Percentiles rank a stretch among this genome's conserved stretches.
Conservation (phyloP, 768 basidiomycete species). For the Clitopilus hobsonii region DNA sequence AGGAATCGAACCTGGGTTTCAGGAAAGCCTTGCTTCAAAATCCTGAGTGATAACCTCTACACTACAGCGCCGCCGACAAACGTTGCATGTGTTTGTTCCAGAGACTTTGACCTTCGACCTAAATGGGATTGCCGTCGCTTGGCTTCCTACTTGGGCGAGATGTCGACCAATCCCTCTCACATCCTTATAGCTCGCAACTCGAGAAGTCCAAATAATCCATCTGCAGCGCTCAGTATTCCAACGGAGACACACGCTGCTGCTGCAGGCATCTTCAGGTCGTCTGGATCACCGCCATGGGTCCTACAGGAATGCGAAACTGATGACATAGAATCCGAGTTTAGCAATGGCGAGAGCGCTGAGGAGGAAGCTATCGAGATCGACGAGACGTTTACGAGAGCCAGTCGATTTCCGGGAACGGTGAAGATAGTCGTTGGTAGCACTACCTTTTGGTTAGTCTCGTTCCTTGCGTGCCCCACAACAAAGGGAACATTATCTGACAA, state of each 20-base stretch:
- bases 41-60: conserved; percentile 26
- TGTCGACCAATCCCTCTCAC: conserved; percentile 78
- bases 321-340: conserved; percentile 65
- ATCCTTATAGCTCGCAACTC: conserved; percentile 88
- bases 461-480: neutral
- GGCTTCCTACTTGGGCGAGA: conserved; percentile 15
- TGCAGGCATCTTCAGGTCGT: conserved; percentile 76
- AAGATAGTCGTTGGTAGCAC: conserved; percentile 88
- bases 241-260: conserved; percentile 89
- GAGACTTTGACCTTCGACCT: conserved; percentile 23
- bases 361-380: conserved; percentile 77
- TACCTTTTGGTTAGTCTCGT: conserved; percentile 75
- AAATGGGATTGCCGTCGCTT: neutral
- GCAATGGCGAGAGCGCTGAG: conserved; percentile 57
- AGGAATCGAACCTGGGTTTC: conserved; percentile 45
- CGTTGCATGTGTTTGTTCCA: neutral
- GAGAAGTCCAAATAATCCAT: conserved; percentile 68
- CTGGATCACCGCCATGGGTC: conserved; percentile 77
- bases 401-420: conserved; percentile 76
- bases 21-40: conserved; percentile 24
- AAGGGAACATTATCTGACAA: conserved; percentile 2
- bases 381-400: conserved; percentile 67
- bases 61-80: conserved; percentile 18
- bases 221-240: conserved; percentile 77
- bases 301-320: conserved; percentile 72